Evolutionary conservation across 1,284 basidiomycete species (phyloP).

Genomic region (Microbotryomycetes sp.): DNA sequence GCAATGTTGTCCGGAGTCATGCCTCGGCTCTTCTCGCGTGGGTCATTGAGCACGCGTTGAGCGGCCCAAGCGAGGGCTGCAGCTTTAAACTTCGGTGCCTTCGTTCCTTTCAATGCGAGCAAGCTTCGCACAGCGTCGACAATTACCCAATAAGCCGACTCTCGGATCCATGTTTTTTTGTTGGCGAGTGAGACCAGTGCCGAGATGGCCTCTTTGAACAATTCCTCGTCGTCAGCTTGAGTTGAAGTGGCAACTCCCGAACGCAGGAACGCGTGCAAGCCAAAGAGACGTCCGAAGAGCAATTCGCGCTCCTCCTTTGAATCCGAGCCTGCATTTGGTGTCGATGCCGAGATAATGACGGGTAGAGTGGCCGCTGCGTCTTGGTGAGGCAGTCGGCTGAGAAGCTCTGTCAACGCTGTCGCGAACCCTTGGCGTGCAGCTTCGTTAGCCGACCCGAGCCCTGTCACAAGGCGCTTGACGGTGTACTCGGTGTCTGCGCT

Average conservation of each 20-base stretch:
- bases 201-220: constrained; percentile 59
- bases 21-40: constrained; percentile 24
- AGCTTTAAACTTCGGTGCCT: constrained; percentile 54
- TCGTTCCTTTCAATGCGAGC: constrained; percentile 44
- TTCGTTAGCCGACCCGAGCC: constrained; percentile 83
- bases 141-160: constrained; percentile 84
- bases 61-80: constrained; percentile 55
- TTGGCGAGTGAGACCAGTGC: constrained; percentile 54
- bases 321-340: constrained; percentile 16
- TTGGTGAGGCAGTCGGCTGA: constrained; percentile 70
- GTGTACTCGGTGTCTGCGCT: constrained; percentile 78
- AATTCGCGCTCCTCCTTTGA: constrained; percentile 73
- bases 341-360: constrained; percentile 53
- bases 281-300: constrained; percentile 87
- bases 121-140: constrained; percentile 58
- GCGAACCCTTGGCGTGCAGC: constrained; percentile 90
- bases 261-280: constrained; percentile 69
- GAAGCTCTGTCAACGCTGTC: constrained; percentile 85
- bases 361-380: constrained; percentile 67
- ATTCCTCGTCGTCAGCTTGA: constrained; percentile 54
- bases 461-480: constrained; percentile 71
- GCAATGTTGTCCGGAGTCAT: constrained; percentile 89
- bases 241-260: constrained; percentile 62
- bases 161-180: constrained; percentile 83
- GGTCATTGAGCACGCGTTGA: constrained; percentile 48